phyloP scores from a whole-genome alignment of 164 flowering plant genomes.

The Berberis thunbergii region DNA sequence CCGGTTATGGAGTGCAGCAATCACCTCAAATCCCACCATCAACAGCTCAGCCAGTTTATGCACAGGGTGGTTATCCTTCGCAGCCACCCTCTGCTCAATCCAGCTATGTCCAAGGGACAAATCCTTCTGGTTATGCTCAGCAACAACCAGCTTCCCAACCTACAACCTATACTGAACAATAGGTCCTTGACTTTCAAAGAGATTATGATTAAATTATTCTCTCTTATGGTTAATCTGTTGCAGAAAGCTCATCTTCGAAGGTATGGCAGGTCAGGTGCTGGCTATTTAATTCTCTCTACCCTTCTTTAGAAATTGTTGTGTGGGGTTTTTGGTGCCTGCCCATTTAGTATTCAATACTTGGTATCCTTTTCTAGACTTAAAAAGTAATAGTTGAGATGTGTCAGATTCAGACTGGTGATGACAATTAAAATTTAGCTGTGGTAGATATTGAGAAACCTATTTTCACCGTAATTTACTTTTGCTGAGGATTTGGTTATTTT shows the following conservation, averaged over 20 bases:
- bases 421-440: too few species aligned
- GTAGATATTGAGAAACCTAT: too few species aligned
- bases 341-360: too few species aligned
- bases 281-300: background rate
- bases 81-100: conserved; percentile 15
- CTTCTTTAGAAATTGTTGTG: background rate
- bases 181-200: conserved; percentile 17
- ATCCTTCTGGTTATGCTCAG: conserved; percentile 3
- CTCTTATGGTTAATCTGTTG: background rate
- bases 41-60: conserved; percentile 17
- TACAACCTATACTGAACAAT: conserved; percentile 8
- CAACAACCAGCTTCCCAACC: conserved; percentile 13
- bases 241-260: conserved; percentile 17
- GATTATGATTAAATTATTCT: conserved; percentile 13
- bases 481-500: too few species aligned
- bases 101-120: conserved; percentile 12
- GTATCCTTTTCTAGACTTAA: too few species aligned
- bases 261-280: background rate
- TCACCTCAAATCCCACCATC: conserved; percentile 3
- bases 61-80: conserved; percentile 20
- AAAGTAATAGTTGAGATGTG: too few species aligned
- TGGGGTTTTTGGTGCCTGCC: background rate
- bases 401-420: too few species aligned
- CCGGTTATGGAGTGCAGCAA: conserved; percentile 13
- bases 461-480: too few species aligned